Conservation (phyloP, 2,329 filamentous ascomycete genomes). For the Monosporascus sp. region DNA sequence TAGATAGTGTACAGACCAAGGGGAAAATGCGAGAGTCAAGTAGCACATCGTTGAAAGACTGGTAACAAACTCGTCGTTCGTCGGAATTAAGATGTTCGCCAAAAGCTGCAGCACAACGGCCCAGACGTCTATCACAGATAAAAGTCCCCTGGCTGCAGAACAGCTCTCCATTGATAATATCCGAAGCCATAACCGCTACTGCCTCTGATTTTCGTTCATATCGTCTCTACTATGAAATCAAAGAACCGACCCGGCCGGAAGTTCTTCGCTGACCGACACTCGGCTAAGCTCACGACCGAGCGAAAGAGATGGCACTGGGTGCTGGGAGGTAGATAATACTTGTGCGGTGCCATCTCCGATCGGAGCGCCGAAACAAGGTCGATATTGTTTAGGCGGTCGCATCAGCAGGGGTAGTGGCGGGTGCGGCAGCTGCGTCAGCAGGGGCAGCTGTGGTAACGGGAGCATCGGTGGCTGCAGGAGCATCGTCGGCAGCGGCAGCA, state of each 20-base stretch:
- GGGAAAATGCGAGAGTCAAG: conserved; percentile 18
- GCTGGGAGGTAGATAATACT: conserved; percentile 13
- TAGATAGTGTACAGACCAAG: conserved; percentile 27
- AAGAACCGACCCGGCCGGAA: conserved; percentile 16
- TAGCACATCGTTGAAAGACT: conserved; percentile 6
- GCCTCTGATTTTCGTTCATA: conserved; percentile 18
- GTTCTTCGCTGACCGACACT: conserved; percentile 11
- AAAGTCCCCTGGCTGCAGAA: conserved; percentile 13
- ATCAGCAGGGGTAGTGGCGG: conserved; percentile 16
- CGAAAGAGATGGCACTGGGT: conserved; percentile 18
- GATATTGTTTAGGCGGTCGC: conserved; percentile 27
- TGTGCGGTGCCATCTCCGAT: conserved; percentile 17
- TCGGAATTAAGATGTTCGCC: conserved; percentile 27
- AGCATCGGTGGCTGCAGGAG: conserved; percentile 7
- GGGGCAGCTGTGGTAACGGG: conserved; percentile 13
- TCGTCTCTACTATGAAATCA: conserved; percentile 26
- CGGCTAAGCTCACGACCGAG: conserved; percentile 14
- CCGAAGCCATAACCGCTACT: conserved; percentile 22
- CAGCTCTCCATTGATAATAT: conserved; percentile 17
- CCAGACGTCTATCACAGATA: conserved; percentile 17
- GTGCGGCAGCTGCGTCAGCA: conserved; percentile 13
- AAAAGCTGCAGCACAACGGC: conserved; percentile 19
- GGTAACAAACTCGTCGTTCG: conserved; percentile 25
- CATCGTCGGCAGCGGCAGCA: conserved; percentile 28
- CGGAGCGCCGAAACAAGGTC: conserved; percentile 4